Evolutionary conservation across 176 grass and related monocot species (phyloP).

Genomic region (Coix lacrymajobi): DNA sequence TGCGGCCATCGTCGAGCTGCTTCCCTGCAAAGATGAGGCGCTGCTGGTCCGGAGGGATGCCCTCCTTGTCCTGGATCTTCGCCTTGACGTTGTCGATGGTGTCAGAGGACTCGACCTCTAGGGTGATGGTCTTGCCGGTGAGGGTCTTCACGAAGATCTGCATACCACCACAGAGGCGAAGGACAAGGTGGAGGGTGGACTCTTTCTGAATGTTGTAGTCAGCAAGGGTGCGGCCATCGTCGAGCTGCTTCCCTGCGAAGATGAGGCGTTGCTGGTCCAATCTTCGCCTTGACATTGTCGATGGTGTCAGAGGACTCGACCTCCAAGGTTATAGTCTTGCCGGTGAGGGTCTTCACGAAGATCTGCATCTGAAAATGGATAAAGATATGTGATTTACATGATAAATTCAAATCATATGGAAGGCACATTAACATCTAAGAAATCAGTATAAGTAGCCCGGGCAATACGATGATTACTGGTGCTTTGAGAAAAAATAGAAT

Average conservation of each 20-base stretch:
- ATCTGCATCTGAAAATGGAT: constrained; percentile 7
- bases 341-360: constrained; percentile 43
- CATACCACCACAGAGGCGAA: constrained; percentile 32
- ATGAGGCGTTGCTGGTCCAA: constrained; percentile 48
- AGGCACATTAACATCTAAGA: no score
- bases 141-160: constrained; percentile 49
- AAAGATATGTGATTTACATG: neutral
- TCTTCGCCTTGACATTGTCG: constrained; percentile 62
- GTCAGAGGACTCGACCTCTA: constrained; percentile 38
- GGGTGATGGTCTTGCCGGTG: constrained; percentile 42
- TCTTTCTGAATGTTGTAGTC: constrained; percentile 57
- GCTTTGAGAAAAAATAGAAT: neutral
- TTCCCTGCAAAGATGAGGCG: constrained; percentile 39
- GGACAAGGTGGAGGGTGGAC: constrained; percentile 40
- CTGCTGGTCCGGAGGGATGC: constrained; percentile 52
- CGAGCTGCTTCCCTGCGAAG: constrained; percentile 44
- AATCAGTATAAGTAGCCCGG: neutral
- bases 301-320: constrained; percentile 38
- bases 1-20: constrained; percentile 48
- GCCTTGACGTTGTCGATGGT: constrained; percentile 58
- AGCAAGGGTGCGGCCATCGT: constrained; percentile 46
- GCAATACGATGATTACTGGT: neutral
- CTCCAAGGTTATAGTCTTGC: constrained; percentile 46
- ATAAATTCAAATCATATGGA: no score
- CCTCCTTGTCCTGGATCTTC: constrained; percentile 64